Conservation (phyloP, 805 yeast species). For the Metschnikowia kunwiensis region DNA sequence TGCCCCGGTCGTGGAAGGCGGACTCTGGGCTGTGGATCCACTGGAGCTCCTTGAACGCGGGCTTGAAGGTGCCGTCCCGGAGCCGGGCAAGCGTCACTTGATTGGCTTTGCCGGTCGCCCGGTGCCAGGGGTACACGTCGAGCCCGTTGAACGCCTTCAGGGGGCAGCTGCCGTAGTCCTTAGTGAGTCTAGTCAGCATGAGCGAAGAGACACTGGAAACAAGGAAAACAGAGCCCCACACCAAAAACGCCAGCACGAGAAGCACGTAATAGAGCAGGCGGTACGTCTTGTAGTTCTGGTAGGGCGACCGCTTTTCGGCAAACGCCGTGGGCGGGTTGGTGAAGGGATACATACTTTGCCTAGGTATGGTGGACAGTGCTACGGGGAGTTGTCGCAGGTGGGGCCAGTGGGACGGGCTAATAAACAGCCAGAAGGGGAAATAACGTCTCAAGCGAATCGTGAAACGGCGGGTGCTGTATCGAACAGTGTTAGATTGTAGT, state of each 20-base stretch:
- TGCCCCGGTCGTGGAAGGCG: conserved; percentile 55
- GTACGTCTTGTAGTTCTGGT: conserved; percentile 9
- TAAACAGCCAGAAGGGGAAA: conserved; percentile 9
- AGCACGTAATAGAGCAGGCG: conserved; percentile 14
- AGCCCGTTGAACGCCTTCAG: background rate
- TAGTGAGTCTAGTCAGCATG: background rate
- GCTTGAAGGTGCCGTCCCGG: conserved; percentile 56
- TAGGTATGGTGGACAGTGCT: conserved; percentile 3
- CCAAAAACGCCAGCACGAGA: conserved; percentile 24
- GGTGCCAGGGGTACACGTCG: conserved; percentile 14
- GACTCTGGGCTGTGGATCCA: conserved; percentile 64
- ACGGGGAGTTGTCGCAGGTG: too few species aligned
- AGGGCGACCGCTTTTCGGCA: conserved; percentile 11
- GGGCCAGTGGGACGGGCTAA: conserved; percentile 5
- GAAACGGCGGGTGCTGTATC: too few species aligned
- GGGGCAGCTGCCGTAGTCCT: background rate
- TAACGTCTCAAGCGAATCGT: conserved; percentile 11
- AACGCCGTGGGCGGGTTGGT: background rate
- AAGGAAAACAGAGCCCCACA: conserved; percentile 39
- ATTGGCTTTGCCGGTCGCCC: conserved; percentile 21
- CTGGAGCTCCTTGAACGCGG: conserved; percentile 55
- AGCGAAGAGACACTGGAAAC: conserved; percentile 12
- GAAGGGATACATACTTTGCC: background rate
- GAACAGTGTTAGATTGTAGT: too few species aligned
- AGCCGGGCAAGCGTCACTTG: conserved; percentile 27